A percentile compares a stretch with the other conserved stretches of the same genome.
Conservation (phyloP, 495 filamentous ascomycete genomes). For the Daldinia childiae region DNA sequence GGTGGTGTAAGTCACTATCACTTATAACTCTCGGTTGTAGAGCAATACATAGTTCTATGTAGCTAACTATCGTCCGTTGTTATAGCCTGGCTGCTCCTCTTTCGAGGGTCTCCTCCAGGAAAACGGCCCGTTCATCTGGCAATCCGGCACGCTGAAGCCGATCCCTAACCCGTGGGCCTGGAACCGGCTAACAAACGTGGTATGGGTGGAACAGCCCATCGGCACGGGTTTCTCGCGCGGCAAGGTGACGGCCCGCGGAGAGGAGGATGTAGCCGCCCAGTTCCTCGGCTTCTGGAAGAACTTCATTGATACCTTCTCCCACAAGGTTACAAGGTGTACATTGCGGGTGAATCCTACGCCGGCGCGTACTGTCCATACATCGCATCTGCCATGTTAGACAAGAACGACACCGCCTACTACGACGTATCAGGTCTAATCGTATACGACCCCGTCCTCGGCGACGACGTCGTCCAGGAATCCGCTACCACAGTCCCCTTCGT, state of each 20-base stretch:
- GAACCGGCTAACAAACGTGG: conserved; percentile 72
- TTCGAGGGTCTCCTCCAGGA: conserved; percentile 73
- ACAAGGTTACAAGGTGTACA: conserved; percentile 71
- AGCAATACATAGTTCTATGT: not conserved
- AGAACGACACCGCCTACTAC: conserved; percentile 72
- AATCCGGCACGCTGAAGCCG: conserved; percentile 66
- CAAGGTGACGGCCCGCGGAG: conserved; percentile 67
- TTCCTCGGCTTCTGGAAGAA: conserved; percentile 78
- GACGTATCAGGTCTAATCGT: conserved; percentile 74
- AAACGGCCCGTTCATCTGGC: conserved; percentile 72
- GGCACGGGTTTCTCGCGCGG: conserved; percentile 80
- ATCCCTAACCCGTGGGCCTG: conserved; percentile 71
- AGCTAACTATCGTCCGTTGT: not conserved
- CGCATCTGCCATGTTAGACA: conserved; percentile 77
- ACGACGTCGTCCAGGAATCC: conserved; percentile 61
- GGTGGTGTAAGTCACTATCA: conserved; percentile 47
- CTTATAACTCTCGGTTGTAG: not conserved
- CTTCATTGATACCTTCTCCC: conserved; percentile 72
- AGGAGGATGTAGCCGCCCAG: conserved; percentile 71
- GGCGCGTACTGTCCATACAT: conserved; percentile 86
- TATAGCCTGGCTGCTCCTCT: conserved; percentile 68
- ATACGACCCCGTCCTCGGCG: conserved; percentile 74
- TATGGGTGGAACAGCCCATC: conserved; percentile 80
- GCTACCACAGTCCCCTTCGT: conserved; percentile 71
- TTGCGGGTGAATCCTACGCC: conserved; percentile 77